Evolutionary conservation across 2,329 filamentous ascomycete genomes (phyloP).

Genomic region (Verticillium albo-atrum): DNA sequence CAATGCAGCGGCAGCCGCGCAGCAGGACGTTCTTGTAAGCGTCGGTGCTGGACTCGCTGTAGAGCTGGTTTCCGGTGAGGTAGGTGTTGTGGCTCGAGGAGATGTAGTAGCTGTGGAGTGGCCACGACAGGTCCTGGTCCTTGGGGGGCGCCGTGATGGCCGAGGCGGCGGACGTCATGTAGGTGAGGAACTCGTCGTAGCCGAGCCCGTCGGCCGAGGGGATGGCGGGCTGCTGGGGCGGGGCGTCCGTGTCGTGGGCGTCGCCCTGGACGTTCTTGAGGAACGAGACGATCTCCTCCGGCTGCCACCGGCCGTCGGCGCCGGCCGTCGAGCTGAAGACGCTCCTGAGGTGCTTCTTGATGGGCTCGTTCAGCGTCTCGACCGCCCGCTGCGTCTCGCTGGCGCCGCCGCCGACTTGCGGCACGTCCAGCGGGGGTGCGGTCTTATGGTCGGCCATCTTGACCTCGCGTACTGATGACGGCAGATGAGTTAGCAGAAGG

Average conservation of each 20-base stretch:
- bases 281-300: constrained; percentile 40
- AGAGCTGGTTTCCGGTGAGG: constrained; percentile 82
- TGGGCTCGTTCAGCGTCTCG: constrained; percentile 32
- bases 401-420: constrained; percentile 43
- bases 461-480: not conserved
- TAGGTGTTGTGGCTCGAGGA: constrained; percentile 96
- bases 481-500: not conserved
- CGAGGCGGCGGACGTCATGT: constrained; percentile 49
- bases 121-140: constrained; percentile 60
- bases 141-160: constrained; percentile 35
- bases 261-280: constrained; percentile 41
- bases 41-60: constrained; percentile 79
- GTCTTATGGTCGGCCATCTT: not conserved
- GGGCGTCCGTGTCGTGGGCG: constrained; percentile 13
- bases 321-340: constrained; percentile 42
- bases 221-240: constrained; percentile 15
- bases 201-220: constrained; percentile 32
- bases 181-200: constrained; percentile 45
- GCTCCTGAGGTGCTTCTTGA: constrained; percentile 38
- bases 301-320: constrained; percentile 36
- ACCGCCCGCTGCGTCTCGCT: constrained; percentile 36
- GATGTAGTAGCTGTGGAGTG: constrained; percentile 87
- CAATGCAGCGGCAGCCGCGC: constrained; percentile 83
- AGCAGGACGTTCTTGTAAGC: constrained; percentile 82
- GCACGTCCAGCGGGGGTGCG: not conserved